Evolutionary conservation across 768 basidiomycete species (phyloP).

Genomic region (Suillus alpinus): DNA sequence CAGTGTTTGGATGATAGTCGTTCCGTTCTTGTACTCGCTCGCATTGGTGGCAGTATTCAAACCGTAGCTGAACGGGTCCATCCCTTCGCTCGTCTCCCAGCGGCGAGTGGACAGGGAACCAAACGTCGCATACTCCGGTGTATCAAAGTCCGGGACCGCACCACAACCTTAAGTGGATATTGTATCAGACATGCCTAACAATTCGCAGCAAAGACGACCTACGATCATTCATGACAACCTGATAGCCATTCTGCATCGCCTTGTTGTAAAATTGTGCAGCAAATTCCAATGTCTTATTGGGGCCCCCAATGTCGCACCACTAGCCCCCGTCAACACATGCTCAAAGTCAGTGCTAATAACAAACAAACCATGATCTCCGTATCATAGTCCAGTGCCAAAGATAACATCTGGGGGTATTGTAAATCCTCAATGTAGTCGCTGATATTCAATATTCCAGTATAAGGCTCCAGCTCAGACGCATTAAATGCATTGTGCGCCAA

Average conservation of each 20-base stretch:
- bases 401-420: slow-evolving; percentile 50
- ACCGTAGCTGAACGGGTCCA: slow-evolving; percentile 54
- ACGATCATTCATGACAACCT: slow-evolving; percentile 48
- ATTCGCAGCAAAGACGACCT: slow-evolving; percentile 10
- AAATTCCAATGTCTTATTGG: slow-evolving; percentile 44
- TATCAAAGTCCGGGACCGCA: slow-evolving; percentile 50
- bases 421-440: slow-evolving; percentile 51
- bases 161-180: slow-evolving; percentile 38
- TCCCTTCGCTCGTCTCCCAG: slow-evolving; percentile 61
- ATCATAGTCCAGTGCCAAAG: slow-evolving; percentile 44
- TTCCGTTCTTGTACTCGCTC: slow-evolving; percentile 46
- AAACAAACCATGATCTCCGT: slow-evolving; percentile 51
- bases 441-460: slow-evolving; percentile 49
- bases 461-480: slow-evolving; percentile 45
- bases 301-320: slow-evolving; percentile 61
- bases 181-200: neutral
- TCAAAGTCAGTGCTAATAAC: neutral
- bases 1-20: slow-evolving; percentile 47
- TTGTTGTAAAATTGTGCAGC: slow-evolving; percentile 46
- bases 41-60: slow-evolving; percentile 41
- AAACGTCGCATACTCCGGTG: slow-evolving; percentile 52
- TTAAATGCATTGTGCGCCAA: slow-evolving; percentile 53
- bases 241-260: slow-evolving; percentile 38
- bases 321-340: slow-evolving; percentile 17
- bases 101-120: slow-evolving; percentile 42